Base-by-base conservation (phyloP, 768 basidiomycete genomes). In the Russula sp. region DNA sequence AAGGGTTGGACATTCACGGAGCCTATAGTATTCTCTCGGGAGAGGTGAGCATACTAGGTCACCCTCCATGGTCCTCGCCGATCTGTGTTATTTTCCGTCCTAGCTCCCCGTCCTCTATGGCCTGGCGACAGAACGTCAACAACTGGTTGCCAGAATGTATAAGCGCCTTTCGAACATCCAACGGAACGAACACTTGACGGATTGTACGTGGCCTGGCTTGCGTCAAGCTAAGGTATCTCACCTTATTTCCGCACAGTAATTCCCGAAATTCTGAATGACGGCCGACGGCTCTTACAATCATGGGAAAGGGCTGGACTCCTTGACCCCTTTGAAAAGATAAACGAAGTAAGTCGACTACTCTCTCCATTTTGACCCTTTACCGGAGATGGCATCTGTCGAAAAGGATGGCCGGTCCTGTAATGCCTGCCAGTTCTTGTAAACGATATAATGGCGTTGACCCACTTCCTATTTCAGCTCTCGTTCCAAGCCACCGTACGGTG, bases 1-100 rank as follows among this genome's bases (percentile, higher is more conserved):
- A 83, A 74, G 82, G 82, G 24, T 82, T 92, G 66, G 88, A 90
- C 74, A 81, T 92, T 57, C 86, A 84, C 48, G 88, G 89, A 77
- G 89, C 88, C 6, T 91, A 89, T 79, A 88, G 85, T 70, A 82
- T 89, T 70, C 80, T 92, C 65, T 88, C 87, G 56, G 89, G 89
- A 57, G 88, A 87, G 61, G 89, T 90, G 73, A 68, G 87, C 28
- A 36, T 53, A 49, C 40, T 26, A 65, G 28, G 48, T 48, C 22
- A 48, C 51, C 13, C 44, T n/a, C 8, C 42, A 64, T 24, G 18
- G 20, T 13, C 34, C 42, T 18, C 24, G 46, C 57, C 42, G 14
- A 59, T 53, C 36, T 49, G 40, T 54, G 5, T 49, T 46, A 57
- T 57, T 69, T 57, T 30, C 49, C 60, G 49, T 66, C 59, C 38